These are phyloP conservation scores for Alternaria atra DNA, from an alignment of 2,329 filamentous ascomycete species.

Conservation along the genomic window DNA sequence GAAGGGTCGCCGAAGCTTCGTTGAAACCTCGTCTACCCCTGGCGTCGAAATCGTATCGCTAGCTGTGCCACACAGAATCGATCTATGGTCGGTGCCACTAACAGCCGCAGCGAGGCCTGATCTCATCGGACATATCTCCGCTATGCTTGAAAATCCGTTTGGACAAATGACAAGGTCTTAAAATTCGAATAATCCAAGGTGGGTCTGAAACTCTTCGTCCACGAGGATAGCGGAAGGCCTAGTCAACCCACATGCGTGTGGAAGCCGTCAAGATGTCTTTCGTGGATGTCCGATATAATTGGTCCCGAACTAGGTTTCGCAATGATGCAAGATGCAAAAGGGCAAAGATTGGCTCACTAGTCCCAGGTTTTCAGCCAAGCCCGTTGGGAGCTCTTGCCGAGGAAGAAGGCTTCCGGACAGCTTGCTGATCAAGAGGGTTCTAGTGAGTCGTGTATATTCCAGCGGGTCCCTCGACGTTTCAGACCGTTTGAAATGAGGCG, in stretches of 20 bases:
- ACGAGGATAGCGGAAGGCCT: background rate
- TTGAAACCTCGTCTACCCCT: conserved; percentile 5
- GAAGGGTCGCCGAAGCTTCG: conserved; percentile 5
- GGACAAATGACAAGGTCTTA: background rate
- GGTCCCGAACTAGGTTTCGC: conserved; percentile 11
- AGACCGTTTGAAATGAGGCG: background rate
- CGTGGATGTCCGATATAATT: conserved; percentile 4
- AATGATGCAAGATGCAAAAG: conserved; percentile 6
- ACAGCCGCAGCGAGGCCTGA: conserved; percentile 5
- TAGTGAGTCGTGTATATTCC: background rate
- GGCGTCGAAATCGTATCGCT: conserved; percentile 2
- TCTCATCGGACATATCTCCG: background rate
- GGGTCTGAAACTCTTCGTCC: background rate
- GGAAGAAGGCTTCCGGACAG: background rate
- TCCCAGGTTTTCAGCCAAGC: background rate
- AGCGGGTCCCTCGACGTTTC: background rate
- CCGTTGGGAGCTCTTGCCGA: conserved; percentile 2
- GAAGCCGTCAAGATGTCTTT: conserved; percentile 8
- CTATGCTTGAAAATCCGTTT: background rate
- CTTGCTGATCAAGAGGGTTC: background rate
- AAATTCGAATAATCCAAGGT: background rate
- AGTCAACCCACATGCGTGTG: conserved; percentile 2
- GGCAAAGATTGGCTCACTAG: conserved; percentile 8
- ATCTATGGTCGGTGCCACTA: background rate
- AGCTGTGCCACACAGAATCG: conserved; percentile 2